Percentiles rank a stretch among this genome's conserved stretches.
Conservation (phyloP, 768 basidiomycete species). For the Sporobolomyces roseus region DNA sequence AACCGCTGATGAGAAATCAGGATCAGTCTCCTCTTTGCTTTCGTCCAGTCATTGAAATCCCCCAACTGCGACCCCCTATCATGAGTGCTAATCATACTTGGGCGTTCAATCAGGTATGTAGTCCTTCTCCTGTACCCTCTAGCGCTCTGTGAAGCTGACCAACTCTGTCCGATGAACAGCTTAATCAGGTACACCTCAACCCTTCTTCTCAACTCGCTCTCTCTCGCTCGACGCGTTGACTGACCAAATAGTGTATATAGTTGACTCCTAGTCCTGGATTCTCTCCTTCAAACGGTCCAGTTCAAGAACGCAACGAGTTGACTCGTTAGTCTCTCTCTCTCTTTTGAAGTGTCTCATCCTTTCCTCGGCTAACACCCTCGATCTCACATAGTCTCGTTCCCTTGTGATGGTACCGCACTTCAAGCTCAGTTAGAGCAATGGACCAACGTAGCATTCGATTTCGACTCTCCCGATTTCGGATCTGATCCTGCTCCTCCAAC, state of each 20-base stretch:
- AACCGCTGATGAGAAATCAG: background rate
- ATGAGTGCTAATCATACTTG: constrained; percentile 5
- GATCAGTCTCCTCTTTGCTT: background rate
- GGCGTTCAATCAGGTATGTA: constrained; percentile 30
- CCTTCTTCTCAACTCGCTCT: background rate
- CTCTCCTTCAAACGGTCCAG: constrained; percentile 29
- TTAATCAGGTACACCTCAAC: constrained; percentile 20
- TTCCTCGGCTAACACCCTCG: background rate
- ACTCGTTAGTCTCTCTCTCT: constrained; percentile 12
- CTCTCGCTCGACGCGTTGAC: background rate
- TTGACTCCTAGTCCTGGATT: constrained; percentile 22
- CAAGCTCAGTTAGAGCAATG: constrained; percentile 40
- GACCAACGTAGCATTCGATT: constrained; percentile 43
- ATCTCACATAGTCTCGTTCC: constrained; percentile 32
- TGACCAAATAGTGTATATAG: background rate
- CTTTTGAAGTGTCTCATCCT: background rate
- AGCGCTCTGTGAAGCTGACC: constrained; percentile 1
- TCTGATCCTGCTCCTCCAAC: constrained; percentile 7
- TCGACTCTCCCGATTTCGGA: constrained; percentile 36
- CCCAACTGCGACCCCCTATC: background rate
- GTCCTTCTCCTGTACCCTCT: no score
- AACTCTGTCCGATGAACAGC: constrained; percentile 3
- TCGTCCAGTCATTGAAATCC: constrained; percentile 11
- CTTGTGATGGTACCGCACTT: constrained; percentile 28
- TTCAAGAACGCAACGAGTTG: constrained; percentile 22